Evolutionary conservation across 805 yeast species (phyloP), one percentile per base, ranked within the genome.

Genomic region (Lachancea sp.): DNA sequence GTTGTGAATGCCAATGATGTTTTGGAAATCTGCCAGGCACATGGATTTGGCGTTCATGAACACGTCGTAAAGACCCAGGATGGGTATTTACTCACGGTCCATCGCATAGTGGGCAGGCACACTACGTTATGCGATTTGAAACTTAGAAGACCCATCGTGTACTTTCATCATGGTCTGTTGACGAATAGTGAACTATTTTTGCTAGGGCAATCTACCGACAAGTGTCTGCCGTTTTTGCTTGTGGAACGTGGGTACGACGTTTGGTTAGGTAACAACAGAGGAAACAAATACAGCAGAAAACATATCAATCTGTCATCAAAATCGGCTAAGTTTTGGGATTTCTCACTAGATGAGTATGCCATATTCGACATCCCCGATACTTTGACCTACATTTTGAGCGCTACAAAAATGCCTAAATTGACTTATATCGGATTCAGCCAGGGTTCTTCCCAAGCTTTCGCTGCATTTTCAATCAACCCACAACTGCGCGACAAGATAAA

Each of bases 231-330:
- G 0, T 76, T 70, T 57, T 71, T 69, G 54, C 69, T 69, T 36
- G 62, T 62, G 29, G 64, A 67, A 24, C 61, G 67, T 22, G 90
- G 92, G 0, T 85, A 71, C 54, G 96, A 88, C 51, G 88, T 88
- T 8, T 88, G 96, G 96, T 59, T 88, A 38, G 96, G 96, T 1
- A 86, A 88, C 55, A 89, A 88, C 56, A 65, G 98, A 47, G 82
- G 96, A 49, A 39, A 39, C 32, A 39, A 39, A 21, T 39, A 39
- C 34, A 39, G 46, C 25, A 54, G 48, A 59, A 64, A 44, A 19
- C 61, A 58, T 38, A 37, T 45, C 8, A 34, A 31, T 11, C 43
- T 48, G 22, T 38, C 41, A 6, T 42, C 51, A 5, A 37, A 42
- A 67, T 58, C 60, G 3, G 63, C 63, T 17, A 66, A 69, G 42